Percentiles rank a stretch among this genome's conserved stretches.
Evolutionary conservation across 306 rosid species (phyloP).

Genomic region (Citrullus amarus): DNA sequence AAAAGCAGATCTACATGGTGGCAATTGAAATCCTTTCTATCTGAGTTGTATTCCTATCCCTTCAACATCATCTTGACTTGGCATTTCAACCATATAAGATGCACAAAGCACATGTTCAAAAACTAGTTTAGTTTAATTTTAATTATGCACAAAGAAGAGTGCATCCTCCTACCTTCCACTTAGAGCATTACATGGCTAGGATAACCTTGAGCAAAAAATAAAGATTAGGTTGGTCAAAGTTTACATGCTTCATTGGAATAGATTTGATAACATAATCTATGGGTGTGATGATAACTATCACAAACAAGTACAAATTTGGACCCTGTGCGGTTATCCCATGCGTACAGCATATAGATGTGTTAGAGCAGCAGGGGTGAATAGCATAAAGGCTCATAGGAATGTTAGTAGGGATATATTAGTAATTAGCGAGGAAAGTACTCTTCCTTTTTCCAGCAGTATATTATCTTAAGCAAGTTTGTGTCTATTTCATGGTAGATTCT

Average conservation of each 20-base stretch:
- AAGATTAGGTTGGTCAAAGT: neutral
- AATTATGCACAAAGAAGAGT: neutral
- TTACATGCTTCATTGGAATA: neutral
- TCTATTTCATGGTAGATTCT: neutral
- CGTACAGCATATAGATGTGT: neutral
- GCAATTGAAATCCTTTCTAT: neutral
- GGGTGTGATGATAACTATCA: neutral
- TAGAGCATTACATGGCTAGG: neutral
- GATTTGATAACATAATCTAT: neutral
- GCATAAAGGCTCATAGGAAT: neutral
- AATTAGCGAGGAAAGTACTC: neutral
- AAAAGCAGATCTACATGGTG: neutral
- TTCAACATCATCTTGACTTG: neutral
- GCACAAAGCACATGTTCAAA: neutral
- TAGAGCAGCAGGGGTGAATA: neutral
- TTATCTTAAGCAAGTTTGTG: neutral
- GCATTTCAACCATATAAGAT: neutral
- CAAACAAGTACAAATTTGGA: neutral
- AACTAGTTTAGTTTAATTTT: neutral
- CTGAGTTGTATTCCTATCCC: neutral
- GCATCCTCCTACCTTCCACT: neutral
- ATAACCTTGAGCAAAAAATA: neutral
- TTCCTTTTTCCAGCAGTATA: neutral
- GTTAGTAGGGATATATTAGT: neutral
- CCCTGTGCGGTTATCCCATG: neutral